These are phyloP conservation scores for Pseudopithomyces chartarum DNA, from an alignment of 2,329 filamentous ascomycete genomes.

Conservation along the genomic window DNA sequence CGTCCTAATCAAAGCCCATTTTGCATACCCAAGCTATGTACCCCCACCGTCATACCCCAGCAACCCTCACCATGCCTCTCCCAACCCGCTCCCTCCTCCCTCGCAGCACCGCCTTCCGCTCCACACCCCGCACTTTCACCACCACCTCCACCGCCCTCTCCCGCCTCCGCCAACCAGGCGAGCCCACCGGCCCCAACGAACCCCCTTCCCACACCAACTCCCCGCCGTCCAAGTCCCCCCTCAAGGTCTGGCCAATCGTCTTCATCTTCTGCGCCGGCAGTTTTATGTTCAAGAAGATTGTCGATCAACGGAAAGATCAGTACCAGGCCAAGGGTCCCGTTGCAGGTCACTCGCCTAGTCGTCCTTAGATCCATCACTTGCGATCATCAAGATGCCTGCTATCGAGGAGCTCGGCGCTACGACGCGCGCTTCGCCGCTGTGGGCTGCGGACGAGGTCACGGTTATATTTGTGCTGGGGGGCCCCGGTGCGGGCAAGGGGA, in stretches of 20 bases:
- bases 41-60: constrained; percentile 32
- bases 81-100: constrained; percentile 20
- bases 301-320: constrained; percentile 50
- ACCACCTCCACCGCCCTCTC: constrained; percentile 28
- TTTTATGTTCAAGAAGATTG: constrained; percentile 53
- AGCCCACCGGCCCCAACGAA: constrained; percentile 46
- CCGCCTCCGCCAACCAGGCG: constrained; percentile 40
- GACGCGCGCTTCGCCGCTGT: constrained; percentile 67
- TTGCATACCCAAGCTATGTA: constrained; percentile 26
- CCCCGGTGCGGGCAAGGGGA: constrained; percentile 94
- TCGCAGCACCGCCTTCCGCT: constrained; percentile 16
- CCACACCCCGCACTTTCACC: constrained; percentile 28
- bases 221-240: constrained; percentile 45
- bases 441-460: constrained; percentile 77
- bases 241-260: constrained; percentile 52
- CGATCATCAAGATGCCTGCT: constrained; percentile 40
- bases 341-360: constrained; percentile 39
- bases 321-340: constrained; percentile 35
- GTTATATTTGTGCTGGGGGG: constrained; percentile 96
- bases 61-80: constrained; percentile 37
- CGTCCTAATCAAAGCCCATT: constrained; percentile 25
- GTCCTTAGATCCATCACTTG: constrained; percentile 40
- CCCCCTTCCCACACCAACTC: constrained; percentile 37
- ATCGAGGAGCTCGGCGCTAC: constrained; percentile 45
- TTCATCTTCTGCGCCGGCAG: constrained; percentile 54